These are phyloP conservation scores for Pythium dissimile DNA, from an alignment of 352 stramenopile genomes.

Conservation along the genomic window DNA sequence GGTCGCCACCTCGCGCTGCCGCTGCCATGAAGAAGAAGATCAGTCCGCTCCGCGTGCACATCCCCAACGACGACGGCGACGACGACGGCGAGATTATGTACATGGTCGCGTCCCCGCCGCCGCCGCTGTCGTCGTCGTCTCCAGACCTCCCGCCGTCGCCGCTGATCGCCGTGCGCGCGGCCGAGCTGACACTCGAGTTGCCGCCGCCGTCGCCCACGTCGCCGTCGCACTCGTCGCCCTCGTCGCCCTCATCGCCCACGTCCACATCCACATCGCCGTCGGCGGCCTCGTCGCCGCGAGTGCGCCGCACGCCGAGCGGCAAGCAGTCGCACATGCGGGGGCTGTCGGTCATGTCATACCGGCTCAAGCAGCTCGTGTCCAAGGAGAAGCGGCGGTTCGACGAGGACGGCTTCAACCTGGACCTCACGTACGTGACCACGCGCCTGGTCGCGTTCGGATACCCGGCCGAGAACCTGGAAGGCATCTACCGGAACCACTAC, in stretches of 20 bases:
- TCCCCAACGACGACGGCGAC: no score
- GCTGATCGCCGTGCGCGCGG: conserved; percentile 9
- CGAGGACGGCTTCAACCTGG: conserved; percentile 89
- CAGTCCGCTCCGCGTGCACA: conserved; percentile 17
- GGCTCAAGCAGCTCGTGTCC: conserved; percentile 83
- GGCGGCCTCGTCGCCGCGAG: not conserved
- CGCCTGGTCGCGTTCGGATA: conserved; percentile 89
- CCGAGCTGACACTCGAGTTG: conserved; percentile 16
- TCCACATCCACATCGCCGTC: not conserved
- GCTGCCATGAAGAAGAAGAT: no score
- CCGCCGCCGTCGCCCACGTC: conserved; percentile 3
- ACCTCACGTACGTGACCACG: conserved; percentile 89
- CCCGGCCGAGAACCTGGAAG: conserved; percentile 83
- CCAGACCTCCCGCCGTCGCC: conserved; percentile 6
- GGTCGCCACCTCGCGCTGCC: not conserved
- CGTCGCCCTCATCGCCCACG: no score
- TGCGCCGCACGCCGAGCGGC: not conserved
- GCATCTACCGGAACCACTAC: conserved; percentile 88
- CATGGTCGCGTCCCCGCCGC: not conserved
- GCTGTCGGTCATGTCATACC: conserved; percentile 44
- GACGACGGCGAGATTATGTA: not conserved
- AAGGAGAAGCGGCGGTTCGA: conserved; percentile 89
- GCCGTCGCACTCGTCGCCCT: no score
- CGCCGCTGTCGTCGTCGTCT: no score
- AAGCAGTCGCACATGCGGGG: conserved; percentile 36